Percentiles rank a stretch among this genome's conserved stretches.
phyloP scores from a whole-genome alignment of 2,329 filamentous ascomycete species.

The Lachnellula suecica region DNA sequence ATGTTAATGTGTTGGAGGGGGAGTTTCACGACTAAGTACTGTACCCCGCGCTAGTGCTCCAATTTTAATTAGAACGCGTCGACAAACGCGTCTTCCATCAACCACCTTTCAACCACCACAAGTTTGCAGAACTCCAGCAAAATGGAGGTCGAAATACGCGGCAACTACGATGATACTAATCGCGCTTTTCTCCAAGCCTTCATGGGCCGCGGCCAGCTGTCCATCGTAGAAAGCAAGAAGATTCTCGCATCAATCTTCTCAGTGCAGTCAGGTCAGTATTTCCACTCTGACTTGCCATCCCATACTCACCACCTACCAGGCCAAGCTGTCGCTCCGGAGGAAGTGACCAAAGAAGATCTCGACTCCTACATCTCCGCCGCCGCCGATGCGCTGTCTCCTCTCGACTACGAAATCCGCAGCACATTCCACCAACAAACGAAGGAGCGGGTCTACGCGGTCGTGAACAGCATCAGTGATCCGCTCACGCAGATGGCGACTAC shows the following conservation, averaged over 20 bases:
- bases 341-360: constrained; percentile 70
- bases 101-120: background rate
- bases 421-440: constrained; percentile 66
- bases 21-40: background rate
- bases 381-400: constrained; percentile 70
- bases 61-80: background rate
- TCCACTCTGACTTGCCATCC: background rate
- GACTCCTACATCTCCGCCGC: constrained; percentile 67
- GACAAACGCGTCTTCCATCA: background rate
- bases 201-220: constrained; percentile 75
- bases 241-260: constrained; percentile 76
- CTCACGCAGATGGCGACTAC: constrained; percentile 85
- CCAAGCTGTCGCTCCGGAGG: constrained; percentile 49
- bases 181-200: constrained; percentile 91
- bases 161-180: constrained; percentile 56
- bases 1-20: no score
- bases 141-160: constrained; percentile 11
- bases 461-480: constrained; percentile 84
- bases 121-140: constrained; percentile 3
- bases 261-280: constrained; percentile 33
- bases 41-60: background rate
- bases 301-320: constrained; percentile 34
- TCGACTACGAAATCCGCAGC: constrained; percentile 86
- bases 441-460: constrained; percentile 73
- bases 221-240: constrained; percentile 68